phyloP scores from a whole-genome alignment of 1,284 basidiomycete genomes.

The Volvariella volvacea region DNA sequence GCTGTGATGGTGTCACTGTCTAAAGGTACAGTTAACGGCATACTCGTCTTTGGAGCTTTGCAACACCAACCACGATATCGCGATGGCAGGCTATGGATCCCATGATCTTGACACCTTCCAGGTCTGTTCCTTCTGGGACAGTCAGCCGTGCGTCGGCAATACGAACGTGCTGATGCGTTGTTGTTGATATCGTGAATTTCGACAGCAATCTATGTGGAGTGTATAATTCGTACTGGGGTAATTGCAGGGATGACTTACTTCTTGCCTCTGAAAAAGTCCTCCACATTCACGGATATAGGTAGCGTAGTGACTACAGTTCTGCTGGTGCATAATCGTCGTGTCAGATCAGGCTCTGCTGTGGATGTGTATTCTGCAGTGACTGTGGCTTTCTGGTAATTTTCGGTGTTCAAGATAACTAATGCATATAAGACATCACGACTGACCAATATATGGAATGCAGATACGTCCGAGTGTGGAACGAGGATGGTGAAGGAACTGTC shows the following conservation, averaged over 20 bases:
- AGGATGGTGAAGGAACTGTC: conserved; percentile 40
- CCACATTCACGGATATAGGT: conserved; percentile 79
- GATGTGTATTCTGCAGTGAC: conserved; percentile 60
- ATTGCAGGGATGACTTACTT: too few relatives aligned
- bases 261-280: conserved; percentile 78
- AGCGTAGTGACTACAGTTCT: conserved; percentile 54
- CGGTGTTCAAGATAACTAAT: conserved; percentile 4
- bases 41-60: not conserved
- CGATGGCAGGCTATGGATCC: conserved; percentile 36
- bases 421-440: conserved; percentile 9
- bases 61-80: conserved; percentile 30
- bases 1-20: conserved; percentile 64
- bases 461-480: conserved; percentile 58
- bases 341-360: conserved; percentile 39
- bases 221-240: too few relatives aligned
- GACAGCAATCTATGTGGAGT: conserved; percentile 77
- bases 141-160: conserved; percentile 53
- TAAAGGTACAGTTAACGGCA: conserved; percentile 19
- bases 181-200: conserved; percentile 73
- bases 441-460: conserved; percentile 52
- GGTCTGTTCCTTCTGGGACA: conserved; percentile 27
- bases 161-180: conserved; percentile 64
- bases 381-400: conserved; percentile 48
- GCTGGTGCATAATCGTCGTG: conserved; percentile 45
- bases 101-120: conserved; percentile 44